phyloP scores from a whole-genome alignment of 148 eudicot genomes.

The Suaeda aralocaspica region DNA sequence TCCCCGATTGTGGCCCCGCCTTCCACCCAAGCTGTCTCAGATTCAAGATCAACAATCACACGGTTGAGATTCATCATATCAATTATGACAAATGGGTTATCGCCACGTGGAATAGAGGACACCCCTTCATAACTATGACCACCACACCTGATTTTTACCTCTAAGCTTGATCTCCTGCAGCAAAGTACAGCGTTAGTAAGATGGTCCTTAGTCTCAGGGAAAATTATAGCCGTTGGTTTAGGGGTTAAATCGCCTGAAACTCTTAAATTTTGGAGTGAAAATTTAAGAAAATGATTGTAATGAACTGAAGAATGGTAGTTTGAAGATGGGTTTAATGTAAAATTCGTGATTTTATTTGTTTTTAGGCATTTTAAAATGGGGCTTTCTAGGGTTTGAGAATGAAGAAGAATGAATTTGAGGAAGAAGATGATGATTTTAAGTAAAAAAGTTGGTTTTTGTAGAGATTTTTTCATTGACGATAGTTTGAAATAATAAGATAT shows the following conservation, averaged over 20 bases:
- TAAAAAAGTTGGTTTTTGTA: background rate
- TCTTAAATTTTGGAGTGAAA: constrained; percentile 60
- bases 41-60: constrained; percentile 27
- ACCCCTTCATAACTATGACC: constrained; percentile 76
- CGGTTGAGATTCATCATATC: constrained; percentile 37
- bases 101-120: constrained; percentile 38
- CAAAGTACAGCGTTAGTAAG: constrained; percentile 35
- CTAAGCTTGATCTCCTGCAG: constrained; percentile 24
- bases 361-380: constrained; percentile 35
- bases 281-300: constrained; percentile 36
- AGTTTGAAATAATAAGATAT: too few species aligned
- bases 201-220: constrained; percentile 46
- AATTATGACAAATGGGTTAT: constrained; percentile 44
- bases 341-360: constrained; percentile 37
- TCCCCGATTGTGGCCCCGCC: constrained; percentile 70
- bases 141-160: constrained; percentile 52
- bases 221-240: constrained; percentile 39
- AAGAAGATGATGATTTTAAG: background rate
- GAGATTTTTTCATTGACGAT: constrained; percentile 15
- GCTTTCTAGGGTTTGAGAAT: constrained; percentile 7
- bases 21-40: constrained; percentile 40
- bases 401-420: background rate
- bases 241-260: background rate
- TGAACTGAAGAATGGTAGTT: background rate
- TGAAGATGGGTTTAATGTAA: constrained; percentile 30